These are phyloP conservation scores for Handroanthus guayacan DNA, from an alignment of 257 asterid genomes.

Conservation along the genomic window DNA sequence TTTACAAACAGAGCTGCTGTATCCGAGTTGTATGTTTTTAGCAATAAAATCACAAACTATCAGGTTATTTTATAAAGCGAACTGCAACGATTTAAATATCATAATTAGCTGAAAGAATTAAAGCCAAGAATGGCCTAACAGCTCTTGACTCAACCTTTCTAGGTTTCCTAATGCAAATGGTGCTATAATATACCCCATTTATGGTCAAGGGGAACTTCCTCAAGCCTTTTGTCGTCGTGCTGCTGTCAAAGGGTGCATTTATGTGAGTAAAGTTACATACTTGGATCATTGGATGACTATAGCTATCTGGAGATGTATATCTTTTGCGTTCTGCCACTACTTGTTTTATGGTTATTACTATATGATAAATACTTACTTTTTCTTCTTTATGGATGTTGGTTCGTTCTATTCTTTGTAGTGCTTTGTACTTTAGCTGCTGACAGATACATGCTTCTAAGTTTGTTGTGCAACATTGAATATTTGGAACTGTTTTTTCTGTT, in stretches of 20 bases:
- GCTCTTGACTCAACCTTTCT: constrained; percentile 27
- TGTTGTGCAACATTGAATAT: constrained; percentile 1
- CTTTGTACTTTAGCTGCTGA: background rate
- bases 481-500: background rate
- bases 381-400: background rate
- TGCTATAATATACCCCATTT: constrained; percentile 88
- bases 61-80: constrained; percentile 18
- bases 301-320: background rate
- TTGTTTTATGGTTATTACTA: constrained; percentile 21
- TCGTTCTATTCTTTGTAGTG: background rate
- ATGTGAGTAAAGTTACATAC: constrained; percentile 57
- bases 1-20: too few species aligned
- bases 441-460: background rate
- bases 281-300: constrained; percentile 32
- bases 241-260: constrained; percentile 93
- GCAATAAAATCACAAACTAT: constrained; percentile 7
- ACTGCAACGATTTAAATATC: constrained; percentile 5
- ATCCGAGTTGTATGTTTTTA: background rate
- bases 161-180: constrained; percentile 93
- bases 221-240: constrained; percentile 98
- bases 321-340: constrained; percentile 24
- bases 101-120: constrained; percentile 24
- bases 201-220: constrained; percentile 95
- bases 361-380: constrained; percentile 9
- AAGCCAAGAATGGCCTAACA: constrained; percentile 28